Evolutionary conservation across 345 rosid species (phyloP).

Genomic region (Eutrema heterophyllum): DNA sequence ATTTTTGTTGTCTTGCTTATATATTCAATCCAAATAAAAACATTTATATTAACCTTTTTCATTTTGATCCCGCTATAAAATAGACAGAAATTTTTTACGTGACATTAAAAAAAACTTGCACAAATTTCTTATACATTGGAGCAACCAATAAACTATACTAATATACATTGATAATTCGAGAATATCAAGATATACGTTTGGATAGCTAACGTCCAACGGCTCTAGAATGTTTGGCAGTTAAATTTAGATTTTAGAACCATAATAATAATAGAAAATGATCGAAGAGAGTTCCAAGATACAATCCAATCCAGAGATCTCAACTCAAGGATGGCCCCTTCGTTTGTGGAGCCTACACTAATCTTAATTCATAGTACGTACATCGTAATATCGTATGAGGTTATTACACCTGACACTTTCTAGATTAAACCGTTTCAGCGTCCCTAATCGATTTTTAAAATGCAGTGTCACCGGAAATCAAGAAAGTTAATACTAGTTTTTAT

Average conservation of each 20-base stretch:
- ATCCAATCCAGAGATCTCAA: constrained; percentile 3
- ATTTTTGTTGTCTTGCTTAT: neutral
- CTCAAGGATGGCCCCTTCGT: constrained; percentile 1
- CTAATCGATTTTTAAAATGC: neutral
- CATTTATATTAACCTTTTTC: neutral
- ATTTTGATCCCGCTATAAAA: neutral
- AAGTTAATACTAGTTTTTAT: neutral
- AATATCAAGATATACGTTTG: neutral
- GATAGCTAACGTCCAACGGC: neutral
- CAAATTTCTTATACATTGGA: neutral
- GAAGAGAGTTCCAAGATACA: constrained; percentile 11
- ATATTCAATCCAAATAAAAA: neutral
- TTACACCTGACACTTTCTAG: constrained; percentile 1
- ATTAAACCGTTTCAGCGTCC: neutral
- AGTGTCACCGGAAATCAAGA: neutral
- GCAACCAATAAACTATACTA: neutral
- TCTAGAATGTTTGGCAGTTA: neutral
- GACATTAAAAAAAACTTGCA: neutral
- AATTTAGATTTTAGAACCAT: constrained; percentile 3
- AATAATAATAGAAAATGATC: neutral
- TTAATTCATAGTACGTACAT: neutral
- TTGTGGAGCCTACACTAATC: constrained; percentile 14
- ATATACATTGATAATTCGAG: neutral
- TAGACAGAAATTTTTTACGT: neutral
- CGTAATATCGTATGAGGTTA: neutral